Conservation (phyloP, 805 yeast species). For the Starmerella roubikii region DNA sequence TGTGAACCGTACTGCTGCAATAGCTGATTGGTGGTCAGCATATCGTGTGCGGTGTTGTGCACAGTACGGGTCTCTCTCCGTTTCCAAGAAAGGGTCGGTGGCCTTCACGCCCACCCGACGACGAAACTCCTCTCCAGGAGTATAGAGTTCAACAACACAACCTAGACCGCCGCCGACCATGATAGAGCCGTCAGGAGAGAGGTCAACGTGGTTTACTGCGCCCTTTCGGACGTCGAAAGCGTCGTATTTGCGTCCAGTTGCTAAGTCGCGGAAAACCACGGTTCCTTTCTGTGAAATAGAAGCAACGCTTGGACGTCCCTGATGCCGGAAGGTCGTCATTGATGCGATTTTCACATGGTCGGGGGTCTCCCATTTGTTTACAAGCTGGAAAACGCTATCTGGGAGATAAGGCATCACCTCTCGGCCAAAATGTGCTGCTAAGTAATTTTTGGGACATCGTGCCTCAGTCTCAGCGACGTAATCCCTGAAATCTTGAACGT, state of each 20-base stretch:
- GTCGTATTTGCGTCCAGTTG: slow-evolving; percentile 14
- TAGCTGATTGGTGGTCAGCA: slow-evolving; percentile 13
- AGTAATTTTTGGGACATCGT: too few relatives aligned
- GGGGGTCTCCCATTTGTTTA: background rate
- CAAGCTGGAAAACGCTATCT: background rate
- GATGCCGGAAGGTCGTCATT: slow-evolving; percentile 1
- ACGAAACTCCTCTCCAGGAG: slow-evolving; percentile 11
- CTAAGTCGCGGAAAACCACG: slow-evolving; percentile 15
- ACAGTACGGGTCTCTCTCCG: too few relatives aligned
- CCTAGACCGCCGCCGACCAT: slow-evolving; percentile 18
- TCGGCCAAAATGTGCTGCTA: background rate
- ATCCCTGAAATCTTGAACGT: too few relatives aligned
- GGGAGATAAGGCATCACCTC: background rate
- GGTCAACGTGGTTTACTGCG: slow-evolving; percentile 8
- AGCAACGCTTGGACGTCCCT: slow-evolving; percentile 1
- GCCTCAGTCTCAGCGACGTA: too few relatives aligned
- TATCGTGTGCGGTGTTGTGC: slow-evolving; percentile 8
- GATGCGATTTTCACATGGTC: background rate
- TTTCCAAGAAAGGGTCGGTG: too few relatives aligned
- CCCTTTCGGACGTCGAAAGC: slow-evolving; percentile 14
- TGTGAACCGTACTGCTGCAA: slow-evolving; percentile 10
- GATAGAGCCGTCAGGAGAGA: slow-evolving; percentile 10
- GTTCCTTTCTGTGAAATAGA: slow-evolving; percentile 14
- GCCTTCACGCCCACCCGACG: too few relatives aligned
- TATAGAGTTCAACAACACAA: slow-evolving; percentile 17